Base-by-base conservation (phyloP, 345 rosid genomes). In the Gossypium longicalyx region DNA sequence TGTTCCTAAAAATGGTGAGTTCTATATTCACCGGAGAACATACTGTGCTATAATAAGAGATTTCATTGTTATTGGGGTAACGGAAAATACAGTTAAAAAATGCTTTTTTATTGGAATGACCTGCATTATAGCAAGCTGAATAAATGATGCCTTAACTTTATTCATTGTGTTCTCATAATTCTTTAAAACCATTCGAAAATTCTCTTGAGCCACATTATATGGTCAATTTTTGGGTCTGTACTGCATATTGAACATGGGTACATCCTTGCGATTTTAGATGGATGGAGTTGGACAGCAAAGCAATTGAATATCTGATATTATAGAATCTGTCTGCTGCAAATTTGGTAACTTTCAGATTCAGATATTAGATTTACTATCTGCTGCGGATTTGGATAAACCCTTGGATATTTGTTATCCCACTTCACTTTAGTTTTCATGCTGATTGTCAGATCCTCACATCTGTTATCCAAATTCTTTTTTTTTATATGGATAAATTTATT, bases 1-100 rank as follows among this genome's bases (percentile, higher is more conserved):
- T 84, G 52, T 83, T 85, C 78, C 79, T 85, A 63, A 76, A 74
- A 83, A 78, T 80, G 79, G 88, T 83, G 65, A 70, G 60, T 48
- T 48, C 25, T 67, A 67, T 23, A 19, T 48, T 48, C 43, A 29
- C 3, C 4, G 16, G 53, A 67, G 73, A 52, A 52, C 20, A 48
- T 23, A 23, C 43, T 12, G 19, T 68, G 16, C 59, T 51, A 11
- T 69, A 49, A 49, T 4, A 56, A 25, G 23, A 51, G 59, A 27
- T 27, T 69, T 69, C 22, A 51, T 69, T 41, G 22, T 49, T 48
- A 45, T 22, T 20, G 19, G 56, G 49, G 11, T 23, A 67, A 48
- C 2, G 22, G 23, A 68, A 49, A 68, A 51, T 69, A 69, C 59
- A 16, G 72, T 51, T 27, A 19, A 70, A 68, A 12, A 15, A 70